Evolutionary conservation across 1,284 basidiomycete genomes (phyloP), one percentile per base, ranked within the genome.

Genomic region (Ganoderma sp.): DNA sequence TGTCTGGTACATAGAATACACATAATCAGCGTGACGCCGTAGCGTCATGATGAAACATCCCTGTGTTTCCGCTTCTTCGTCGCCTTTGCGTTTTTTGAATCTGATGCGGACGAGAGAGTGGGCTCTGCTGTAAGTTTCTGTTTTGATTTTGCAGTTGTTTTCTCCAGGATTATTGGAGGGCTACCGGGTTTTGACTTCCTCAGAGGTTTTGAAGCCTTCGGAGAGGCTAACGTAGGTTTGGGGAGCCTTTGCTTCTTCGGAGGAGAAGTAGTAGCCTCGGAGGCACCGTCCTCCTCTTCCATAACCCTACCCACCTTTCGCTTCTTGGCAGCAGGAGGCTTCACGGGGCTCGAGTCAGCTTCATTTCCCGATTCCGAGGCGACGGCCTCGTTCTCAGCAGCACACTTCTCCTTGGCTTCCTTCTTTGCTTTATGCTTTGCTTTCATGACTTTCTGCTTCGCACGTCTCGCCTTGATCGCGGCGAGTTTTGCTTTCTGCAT

Each of bases 401-500:
- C 59, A 10, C 66, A 45, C 48, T 71, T 45, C 41, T 17, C 41
- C 64, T 72, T 72, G 28, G 71, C 71, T 52, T 75, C 71, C 59
- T 73, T 74, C 43, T 69, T 70, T 32, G 70, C 71, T 41, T 67
- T 69, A 17, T 71, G 69, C 63, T 75, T 76, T 32, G 77, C 77
- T 67, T 78, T 78, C 69, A 75, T 76, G 57, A 78, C 74, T 71
- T 83, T 83, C 17, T 80, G 78, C 54, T 72, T 80, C 61, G 75
- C 76, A 56, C 83, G 81, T 71, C 78, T 84, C 37, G 79, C 80
- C 61, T 77, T 82, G 59, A 85, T 67, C n/a, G 75, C 69, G 14
- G 73, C 77, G 34, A 79, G 76, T 67, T 81, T 83, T 19, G 73
- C 78, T 82, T 82, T 82, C 87, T 90, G 73, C 39, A 6, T 61